Conservation (phyloP, 345 rosid genomes). For the Kernera saxatilis region DNA sequence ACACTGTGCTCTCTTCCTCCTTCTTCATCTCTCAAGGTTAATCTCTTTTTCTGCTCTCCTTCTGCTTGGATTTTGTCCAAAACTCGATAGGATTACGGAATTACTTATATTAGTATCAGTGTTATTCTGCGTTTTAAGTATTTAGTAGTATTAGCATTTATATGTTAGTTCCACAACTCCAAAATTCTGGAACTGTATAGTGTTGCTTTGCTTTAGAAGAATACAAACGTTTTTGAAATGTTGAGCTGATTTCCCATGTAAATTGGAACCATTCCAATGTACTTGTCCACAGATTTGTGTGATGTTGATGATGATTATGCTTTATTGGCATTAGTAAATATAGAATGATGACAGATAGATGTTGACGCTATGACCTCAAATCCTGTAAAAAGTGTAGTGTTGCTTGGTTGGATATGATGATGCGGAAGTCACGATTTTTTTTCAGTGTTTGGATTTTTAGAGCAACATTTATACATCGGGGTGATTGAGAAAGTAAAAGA, state of each 20-base stretch:
- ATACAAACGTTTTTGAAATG: neutral
- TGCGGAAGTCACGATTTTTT: neutral
- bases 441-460: neutral
- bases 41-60: neutral
- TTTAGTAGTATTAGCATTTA: too few species aligned
- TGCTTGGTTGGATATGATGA: neutral
- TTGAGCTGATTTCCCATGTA: neutral
- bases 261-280: neutral
- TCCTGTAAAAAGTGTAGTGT: neutral
- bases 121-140: too few species aligned
- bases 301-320: neutral
- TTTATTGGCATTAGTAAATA: neutral
- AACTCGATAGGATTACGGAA: too few species aligned
- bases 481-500: neutral
- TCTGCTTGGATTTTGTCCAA: neutral
- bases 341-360: neutral
- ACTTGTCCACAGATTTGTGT: neutral
- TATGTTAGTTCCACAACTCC: too few species aligned
- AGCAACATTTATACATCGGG: neutral
- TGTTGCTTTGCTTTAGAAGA: neutral
- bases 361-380: neutral
- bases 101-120: too few species aligned
- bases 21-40: conserved; percentile 26
- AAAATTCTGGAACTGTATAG: neutral
- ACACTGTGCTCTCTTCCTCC: conserved; percentile 15